Evolutionary conservation across 2,329 filamentous ascomycete species (phyloP), one percentile per base, ranked within the genome.

Genomic region (Metarhizium brunneum): DNA sequence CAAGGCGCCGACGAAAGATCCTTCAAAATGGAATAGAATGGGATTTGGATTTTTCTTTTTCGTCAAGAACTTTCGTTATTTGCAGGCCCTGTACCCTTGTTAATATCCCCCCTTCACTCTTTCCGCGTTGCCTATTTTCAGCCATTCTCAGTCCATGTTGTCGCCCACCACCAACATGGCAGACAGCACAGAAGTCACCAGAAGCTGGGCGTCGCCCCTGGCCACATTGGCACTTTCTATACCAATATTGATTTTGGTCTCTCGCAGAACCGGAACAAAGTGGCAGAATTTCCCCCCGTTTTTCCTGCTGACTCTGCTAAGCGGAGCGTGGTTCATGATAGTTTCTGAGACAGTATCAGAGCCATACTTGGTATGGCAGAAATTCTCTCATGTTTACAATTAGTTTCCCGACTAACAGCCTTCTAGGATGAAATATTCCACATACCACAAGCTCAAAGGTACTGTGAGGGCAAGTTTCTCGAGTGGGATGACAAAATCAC

Each of bases 401-500:
- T 4, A 18, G 42, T 5, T 16, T 7, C 6, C 18, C 6, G 42
- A 45, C 59, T 68, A 7, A 69, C n/a, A 6, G 2, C 0, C 2
- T 0, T 10, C 4, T 36, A 92, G 88, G 90, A 95, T 68, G 90
- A 95, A 67, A 76, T 90, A 35, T 95, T 94, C 60, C 90, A 99
- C 68, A 86, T 96, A 25, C 89, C 90, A 0, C 94, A 99, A 71
- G 91, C 91, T 0, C 90, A 95, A 64, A 83, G 82, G 35, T 99
- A 96, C 69, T 96, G 92, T 69, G 69, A 80, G 45, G 85, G 87
- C 11, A 80, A 80, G 54, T 95, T 87, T 73, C 68, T 70, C 13
- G 78, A 89, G 55, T 99, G 94, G 94, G 92, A 99, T 70, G 87
- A 92, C 57, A 99, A 97, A 69, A 94, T 99, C 66, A 99, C 94